Conservation (phyloP, 2,329 filamentous ascomycete genomes). For the Botrytis porri region DNA sequence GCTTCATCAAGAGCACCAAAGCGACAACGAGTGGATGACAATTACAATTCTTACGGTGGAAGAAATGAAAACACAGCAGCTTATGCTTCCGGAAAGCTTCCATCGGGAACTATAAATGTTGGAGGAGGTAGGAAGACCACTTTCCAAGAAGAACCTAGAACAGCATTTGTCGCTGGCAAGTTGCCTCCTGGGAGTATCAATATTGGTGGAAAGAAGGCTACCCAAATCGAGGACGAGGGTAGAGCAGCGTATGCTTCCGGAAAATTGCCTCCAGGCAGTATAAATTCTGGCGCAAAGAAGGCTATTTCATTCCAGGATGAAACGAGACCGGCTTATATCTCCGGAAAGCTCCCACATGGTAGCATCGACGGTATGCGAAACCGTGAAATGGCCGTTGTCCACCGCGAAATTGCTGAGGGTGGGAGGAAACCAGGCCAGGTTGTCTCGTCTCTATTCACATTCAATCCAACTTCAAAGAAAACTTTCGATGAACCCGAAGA, state of each 20-base stretch:
- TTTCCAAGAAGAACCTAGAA: constrained; percentile 22
- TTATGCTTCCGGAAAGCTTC: constrained; percentile 41
- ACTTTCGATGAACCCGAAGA: constrained; percentile 49
- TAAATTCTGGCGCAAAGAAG: constrained; percentile 33
- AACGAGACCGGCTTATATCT: constrained; percentile 34
- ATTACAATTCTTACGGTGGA: constrained; percentile 18
- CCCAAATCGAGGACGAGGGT: constrained; percentile 23
- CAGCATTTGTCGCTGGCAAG: constrained; percentile 37
- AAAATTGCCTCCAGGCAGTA: constrained; percentile 40
- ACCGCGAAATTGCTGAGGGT: constrained; percentile 35
- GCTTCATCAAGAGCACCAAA: constrained; percentile 40
- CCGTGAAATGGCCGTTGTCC: constrained; percentile 23
- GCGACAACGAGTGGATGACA: constrained; percentile 44
- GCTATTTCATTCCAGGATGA: constrained; percentile 27
- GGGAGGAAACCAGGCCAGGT: constrained; percentile 56
- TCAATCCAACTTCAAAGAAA: constrained; percentile 74
- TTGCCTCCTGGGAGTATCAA: constrained; percentile 39
- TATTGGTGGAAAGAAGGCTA: constrained; percentile 27
- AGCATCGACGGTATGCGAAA: constrained; percentile 35
- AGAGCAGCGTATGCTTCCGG: constrained; percentile 34
- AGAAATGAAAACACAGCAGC: constrained; percentile 26
- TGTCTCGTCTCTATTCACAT: constrained; percentile 88
- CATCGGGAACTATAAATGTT: constrained; percentile 37
- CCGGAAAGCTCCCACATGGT: constrained; percentile 30
- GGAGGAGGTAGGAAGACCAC: constrained; percentile 21